A percentile compares a stretch with the other conserved stretches of the same genome.
These are phyloP conservation scores for Magnolia changhungtana DNA, from an alignment of 164 flowering plant species.

Conservation along the genomic window DNA sequence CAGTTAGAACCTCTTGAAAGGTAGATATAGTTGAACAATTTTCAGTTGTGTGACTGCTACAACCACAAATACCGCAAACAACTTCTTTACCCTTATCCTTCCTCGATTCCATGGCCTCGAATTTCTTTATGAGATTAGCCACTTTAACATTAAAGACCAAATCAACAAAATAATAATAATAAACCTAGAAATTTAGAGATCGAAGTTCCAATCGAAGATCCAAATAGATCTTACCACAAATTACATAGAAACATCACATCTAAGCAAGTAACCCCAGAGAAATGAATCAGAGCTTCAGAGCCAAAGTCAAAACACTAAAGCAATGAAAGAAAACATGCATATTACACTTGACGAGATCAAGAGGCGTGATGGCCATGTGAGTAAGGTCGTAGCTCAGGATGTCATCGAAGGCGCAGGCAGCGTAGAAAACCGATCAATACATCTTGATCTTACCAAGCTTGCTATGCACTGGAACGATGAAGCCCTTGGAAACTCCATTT, in stretches of 20 bases:
- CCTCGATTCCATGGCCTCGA: too few relatives aligned
- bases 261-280: background rate
- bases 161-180: background rate
- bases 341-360: slow-evolving; percentile 79
- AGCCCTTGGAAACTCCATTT: slow-evolving; percentile 16
- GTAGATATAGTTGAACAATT: too few relatives aligned
- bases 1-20: too few relatives aligned
- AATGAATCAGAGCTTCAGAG: background rate
- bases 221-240: background rate
- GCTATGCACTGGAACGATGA: slow-evolving; percentile 47
- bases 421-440: slow-evolving; percentile 66
- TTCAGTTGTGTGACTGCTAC: too few relatives aligned
- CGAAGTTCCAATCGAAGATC: background rate
- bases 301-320: background rate
- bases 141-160: too few relatives aligned
- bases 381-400: slow-evolving; percentile 55
- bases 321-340: slow-evolving; percentile 55
- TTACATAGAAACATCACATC: background rate
- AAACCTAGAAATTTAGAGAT: background rate
- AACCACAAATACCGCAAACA: too few relatives aligned
- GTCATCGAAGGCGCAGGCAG: slow-evolving; percentile 61
- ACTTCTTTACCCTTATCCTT: too few relatives aligned
- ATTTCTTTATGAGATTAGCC: too few relatives aligned
- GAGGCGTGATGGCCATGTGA: slow-evolving; percentile 68
- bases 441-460: slow-evolving; percentile 53